These are phyloP conservation scores for Diplodia mutila DNA, from an alignment of 2,329 filamentous ascomycete genomes.

Conservation along the genomic window DNA sequence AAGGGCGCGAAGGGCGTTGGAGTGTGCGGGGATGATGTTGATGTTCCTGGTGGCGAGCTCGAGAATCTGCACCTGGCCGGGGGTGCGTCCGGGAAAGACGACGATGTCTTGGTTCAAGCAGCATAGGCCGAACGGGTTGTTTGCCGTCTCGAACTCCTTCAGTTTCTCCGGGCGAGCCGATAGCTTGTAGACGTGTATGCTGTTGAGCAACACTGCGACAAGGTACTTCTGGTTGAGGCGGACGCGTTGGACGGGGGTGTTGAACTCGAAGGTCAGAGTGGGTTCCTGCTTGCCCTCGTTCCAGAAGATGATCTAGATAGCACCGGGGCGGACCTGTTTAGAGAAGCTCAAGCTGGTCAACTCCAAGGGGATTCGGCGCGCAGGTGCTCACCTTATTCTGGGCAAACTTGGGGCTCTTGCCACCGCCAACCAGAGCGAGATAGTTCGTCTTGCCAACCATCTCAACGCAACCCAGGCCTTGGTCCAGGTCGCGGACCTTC, in stretches of 20 bases:
- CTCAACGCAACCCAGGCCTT: conserved; percentile 78
- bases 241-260: conserved; percentile 79
- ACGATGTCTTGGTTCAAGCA: conserved; percentile 74
- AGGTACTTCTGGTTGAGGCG: conserved; percentile 76
- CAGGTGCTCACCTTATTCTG: conserved; percentile 70
- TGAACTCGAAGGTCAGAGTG: conserved; percentile 75
- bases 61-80: conserved; percentile 87
- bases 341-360: conserved; percentile 16
- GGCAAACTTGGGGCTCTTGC: conserved; percentile 80
- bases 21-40: conserved; percentile 91
- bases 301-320: conserved; percentile 76
- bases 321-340: conserved; percentile 27
- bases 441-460: conserved; percentile 90
- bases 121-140: conserved; percentile 81
- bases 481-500: conserved; percentile 48
- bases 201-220: conserved; percentile 79
- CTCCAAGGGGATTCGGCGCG: conserved; percentile 1
- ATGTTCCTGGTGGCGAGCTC: conserved; percentile 78
- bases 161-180: conserved; percentile 71
- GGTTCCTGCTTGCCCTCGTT: conserved; percentile 80
- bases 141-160: conserved; percentile 79
- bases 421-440: conserved; percentile 86
- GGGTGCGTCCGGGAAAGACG: conserved; percentile 83
- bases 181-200: conserved; percentile 79
- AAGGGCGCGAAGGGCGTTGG: conserved; percentile 75